Conservation (phyloP, 208 protist species). For the Leptomonas pyrrhocoris region DNA sequence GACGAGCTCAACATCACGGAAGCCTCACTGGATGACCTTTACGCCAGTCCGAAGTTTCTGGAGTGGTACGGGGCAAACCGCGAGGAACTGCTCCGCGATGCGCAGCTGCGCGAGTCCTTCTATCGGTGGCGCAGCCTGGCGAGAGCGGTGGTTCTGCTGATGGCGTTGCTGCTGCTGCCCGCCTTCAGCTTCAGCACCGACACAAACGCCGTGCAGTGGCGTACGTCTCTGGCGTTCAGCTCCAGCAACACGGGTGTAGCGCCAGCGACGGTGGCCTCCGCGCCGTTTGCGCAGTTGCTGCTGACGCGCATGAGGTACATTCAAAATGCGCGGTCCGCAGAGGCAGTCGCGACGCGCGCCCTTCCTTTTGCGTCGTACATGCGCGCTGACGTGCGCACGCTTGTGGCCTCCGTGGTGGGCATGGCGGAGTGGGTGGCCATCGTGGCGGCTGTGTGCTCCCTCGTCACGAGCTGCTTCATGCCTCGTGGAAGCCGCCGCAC, state of each 20-base stretch:
- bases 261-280: constrained; percentile 7
- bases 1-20: constrained; percentile 44
- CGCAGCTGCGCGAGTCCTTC: constrained; percentile 39
- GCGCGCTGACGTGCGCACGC: constrained; percentile 3
- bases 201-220: constrained; percentile 27
- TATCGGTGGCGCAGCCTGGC: constrained; percentile 42
- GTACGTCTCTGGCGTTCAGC: constrained; percentile 6
- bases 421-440: constrained; percentile 40
- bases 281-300: constrained; percentile 38
- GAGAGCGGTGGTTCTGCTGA: constrained; percentile 35
- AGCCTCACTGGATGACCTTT: constrained; percentile 51
- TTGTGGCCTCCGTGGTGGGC: not conserved
- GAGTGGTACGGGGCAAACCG: constrained; percentile 62
- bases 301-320: constrained; percentile 34
- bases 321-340: constrained; percentile 11
- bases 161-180: constrained; percentile 53
- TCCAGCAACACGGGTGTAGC: not conserved
- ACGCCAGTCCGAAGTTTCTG: constrained; percentile 49
- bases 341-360: not conserved
- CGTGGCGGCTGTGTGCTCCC: constrained; percentile 42
- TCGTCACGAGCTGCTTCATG: constrained; percentile 71
- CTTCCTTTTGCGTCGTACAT: constrained; percentile 8
- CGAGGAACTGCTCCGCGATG: constrained; percentile 46
- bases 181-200: constrained; percentile 65
- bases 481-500: constrained; percentile 33